phyloP scores from a whole-genome alignment of 441 rosid genomes.

The Raphanus hybrid region DNA sequence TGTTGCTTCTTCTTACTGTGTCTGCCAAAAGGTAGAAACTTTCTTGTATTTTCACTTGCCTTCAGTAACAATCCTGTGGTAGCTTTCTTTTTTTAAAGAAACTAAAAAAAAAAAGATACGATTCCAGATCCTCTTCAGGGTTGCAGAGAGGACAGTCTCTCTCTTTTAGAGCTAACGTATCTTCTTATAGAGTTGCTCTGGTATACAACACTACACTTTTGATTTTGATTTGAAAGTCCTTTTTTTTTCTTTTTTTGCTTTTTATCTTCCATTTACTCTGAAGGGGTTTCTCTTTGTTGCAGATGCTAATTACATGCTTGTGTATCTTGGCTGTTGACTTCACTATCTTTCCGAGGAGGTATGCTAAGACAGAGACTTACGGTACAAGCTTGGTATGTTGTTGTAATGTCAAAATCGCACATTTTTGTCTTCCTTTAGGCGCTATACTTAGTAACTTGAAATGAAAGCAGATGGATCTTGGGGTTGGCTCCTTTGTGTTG shows the following conservation, averaged over 20 bases:
- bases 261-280: conserved; percentile 32
- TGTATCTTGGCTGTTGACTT: conserved; percentile 96
- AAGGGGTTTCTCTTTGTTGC: conserved; percentile 40
- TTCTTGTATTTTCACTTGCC: conserved; percentile 20
- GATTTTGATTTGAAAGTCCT: too few relatives aligned
- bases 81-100: not conserved
- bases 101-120: conserved; percentile 14
- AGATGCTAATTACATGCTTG: conserved; percentile 87
- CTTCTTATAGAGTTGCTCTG: conserved; percentile 74
- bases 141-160: conserved; percentile 44
- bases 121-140: conserved; percentile 48
- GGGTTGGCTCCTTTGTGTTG: conserved; percentile 91
- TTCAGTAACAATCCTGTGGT: not conserved
- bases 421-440: conserved; percentile 11
- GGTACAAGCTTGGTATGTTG: conserved; percentile 79
- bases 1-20: conserved; percentile 46
- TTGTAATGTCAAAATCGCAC: conserved; percentile 10
- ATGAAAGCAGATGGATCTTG: conserved; percentile 87
- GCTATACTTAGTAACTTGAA: not conserved
- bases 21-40: conserved; percentile 77
- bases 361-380: conserved; percentile 89
- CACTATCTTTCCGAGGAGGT: conserved; percentile 82
- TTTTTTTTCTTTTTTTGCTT: too few relatives aligned
- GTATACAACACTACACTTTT: conserved; percentile 46
- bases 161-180: conserved; percentile 61